A percentile compares a stretch with the other conserved stretches of the same genome.
Evolutionary conservation across 129 eudicot species (phyloP).

Genomic region (Deinandra increscens): DNA sequence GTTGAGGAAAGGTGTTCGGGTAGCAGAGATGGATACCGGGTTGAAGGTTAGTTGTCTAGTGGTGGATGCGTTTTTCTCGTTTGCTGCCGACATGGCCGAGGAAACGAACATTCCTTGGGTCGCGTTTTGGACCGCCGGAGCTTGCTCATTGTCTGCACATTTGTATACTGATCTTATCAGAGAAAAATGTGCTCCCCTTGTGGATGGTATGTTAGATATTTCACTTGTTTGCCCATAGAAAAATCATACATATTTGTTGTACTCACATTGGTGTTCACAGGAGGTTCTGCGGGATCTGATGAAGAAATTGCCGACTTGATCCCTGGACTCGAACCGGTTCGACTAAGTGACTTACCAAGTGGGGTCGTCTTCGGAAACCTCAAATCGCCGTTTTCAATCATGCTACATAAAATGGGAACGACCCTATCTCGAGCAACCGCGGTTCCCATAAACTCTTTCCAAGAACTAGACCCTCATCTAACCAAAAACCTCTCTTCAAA

Average conservation of each 20-base stretch:
- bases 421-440: conserved; percentile 50
- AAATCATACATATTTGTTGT: not conserved
- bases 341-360: conserved; percentile 46
- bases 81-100: conserved; percentile 53
- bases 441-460: conserved; percentile 53
- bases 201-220: conserved; percentile 28
- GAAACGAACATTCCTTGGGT: conserved; percentile 59
- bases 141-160: conserved; percentile 43
- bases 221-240: not conserved
- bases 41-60: conserved; percentile 44
- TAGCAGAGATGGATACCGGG: conserved; percentile 44
- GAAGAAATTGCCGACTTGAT: conserved; percentile 39
- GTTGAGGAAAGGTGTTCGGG: conserved; percentile 38
- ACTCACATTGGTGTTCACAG: conserved; percentile 12
- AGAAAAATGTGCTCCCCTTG: conserved; percentile 20
- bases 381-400: conserved; percentile 47
- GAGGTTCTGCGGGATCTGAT: conserved; percentile 28
- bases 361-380: conserved; percentile 50
- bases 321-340: conserved; percentile 49
- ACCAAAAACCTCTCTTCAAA: conserved; percentile 44
- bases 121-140: conserved; percentile 53
- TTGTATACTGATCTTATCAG: conserved; percentile 51
- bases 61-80: conserved; percentile 66
- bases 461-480: conserved; percentile 52
- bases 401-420: conserved; percentile 58